Conservation (phyloP, 306 rosid genomes). For the Cucurbita pepo region DNA sequence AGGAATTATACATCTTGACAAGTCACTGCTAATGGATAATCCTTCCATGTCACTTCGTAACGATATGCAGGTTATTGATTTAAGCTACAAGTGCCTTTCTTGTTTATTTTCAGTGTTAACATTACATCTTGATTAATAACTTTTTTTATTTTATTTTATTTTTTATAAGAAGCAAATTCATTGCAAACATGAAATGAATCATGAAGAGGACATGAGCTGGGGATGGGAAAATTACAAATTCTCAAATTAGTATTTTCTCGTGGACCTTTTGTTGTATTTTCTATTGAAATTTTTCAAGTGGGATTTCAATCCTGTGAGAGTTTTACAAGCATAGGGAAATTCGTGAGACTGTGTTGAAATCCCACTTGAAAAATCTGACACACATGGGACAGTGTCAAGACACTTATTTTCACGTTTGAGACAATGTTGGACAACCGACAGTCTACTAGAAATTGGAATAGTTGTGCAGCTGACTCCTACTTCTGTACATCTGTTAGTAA, state of each 20-base stretch:
- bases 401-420: background rate
- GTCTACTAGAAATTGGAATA: background rate
- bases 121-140: background rate
- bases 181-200: background rate
- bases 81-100: slow-evolving; percentile 6
- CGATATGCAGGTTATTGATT: slow-evolving; percentile 63
- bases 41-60: slow-evolving; percentile 72
- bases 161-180: background rate
- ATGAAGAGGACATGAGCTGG: background rate
- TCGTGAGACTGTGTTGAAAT: too few relatives aligned
- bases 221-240: background rate
- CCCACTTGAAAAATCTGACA: too few relatives aligned
- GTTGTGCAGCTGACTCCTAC: background rate
- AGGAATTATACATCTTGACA: slow-evolving; percentile 57
- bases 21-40: slow-evolving; percentile 54
- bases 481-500: background rate
- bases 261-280: background rate
- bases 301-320: background rate
- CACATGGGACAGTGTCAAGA: background rate
- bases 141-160: background rate
- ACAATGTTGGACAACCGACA: background rate
- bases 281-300: background rate
- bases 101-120: slow-evolving; percentile 12
- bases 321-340: background rate
- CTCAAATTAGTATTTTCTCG: background rate